These are phyloP conservation scores for Phaseolus lunatus DNA, from an alignment of 306 rosid genomes.

Conservation along the genomic window DNA sequence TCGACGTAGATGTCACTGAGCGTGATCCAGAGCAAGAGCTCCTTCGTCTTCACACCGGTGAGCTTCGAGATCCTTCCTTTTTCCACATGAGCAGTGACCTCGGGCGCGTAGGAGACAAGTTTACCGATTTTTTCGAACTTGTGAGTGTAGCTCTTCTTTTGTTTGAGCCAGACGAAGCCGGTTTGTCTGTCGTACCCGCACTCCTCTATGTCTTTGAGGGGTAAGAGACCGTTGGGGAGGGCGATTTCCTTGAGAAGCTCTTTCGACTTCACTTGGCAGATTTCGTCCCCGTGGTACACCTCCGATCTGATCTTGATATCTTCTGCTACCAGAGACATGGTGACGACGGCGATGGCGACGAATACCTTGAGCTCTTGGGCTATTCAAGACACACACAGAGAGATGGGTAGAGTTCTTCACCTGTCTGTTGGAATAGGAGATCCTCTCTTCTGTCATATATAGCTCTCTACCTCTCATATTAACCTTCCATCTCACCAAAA, in stretches of 20 bases:
- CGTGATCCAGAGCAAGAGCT: conserved; percentile 80
- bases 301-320: conserved; percentile 66
- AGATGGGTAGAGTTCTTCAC: no score
- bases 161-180: conserved; percentile 93
- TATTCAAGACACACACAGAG: no score
- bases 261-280: conserved; percentile 70
- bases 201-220: conserved; percentile 76
- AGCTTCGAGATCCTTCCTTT: conserved; percentile 73
- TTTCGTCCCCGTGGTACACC: conserved; percentile 69
- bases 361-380: no score
- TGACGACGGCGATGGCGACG: no score
- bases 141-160: conserved; percentile 68
- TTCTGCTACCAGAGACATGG: conserved; percentile 63
- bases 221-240: conserved; percentile 80
- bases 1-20: conserved; percentile 72
- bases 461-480: neutral
- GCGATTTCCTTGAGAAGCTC: conserved; percentile 61
- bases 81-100: conserved; percentile 75
- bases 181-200: conserved; percentile 71
- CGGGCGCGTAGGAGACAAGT: conserved; percentile 63
- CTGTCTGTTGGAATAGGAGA: no score
- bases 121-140: conserved; percentile 81
- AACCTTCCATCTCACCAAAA: conserved; percentile 34
- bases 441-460: conserved; percentile 44
- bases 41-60: conserved; percentile 84